Conservation (phyloP, 306 rosid genomes). For the Elaeagnus macrophylla region DNA sequence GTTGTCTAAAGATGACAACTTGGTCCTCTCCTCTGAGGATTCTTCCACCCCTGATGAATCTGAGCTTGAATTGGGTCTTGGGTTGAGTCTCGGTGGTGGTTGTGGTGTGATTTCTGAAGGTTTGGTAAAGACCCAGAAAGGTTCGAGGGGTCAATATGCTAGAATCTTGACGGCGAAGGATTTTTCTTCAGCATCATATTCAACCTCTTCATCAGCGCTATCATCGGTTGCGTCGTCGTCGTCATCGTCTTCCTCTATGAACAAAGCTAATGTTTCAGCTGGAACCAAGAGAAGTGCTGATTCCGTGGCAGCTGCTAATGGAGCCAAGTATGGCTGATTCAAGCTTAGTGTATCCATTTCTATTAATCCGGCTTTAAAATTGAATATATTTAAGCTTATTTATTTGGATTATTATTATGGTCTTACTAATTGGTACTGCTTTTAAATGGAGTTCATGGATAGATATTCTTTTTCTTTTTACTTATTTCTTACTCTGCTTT, state of each 20-base stretch:
- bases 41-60: constrained; percentile 73
- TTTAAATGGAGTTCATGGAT: not conserved
- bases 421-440: too few relatives aligned
- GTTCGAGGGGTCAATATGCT: constrained; percentile 25
- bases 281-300: constrained; percentile 77
- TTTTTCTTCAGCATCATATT: constrained; percentile 30
- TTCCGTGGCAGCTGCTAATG: constrained; percentile 45
- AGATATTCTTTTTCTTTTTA: not conserved
- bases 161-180: constrained; percentile 72
- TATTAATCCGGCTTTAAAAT: not conserved
- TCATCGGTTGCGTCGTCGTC: constrained; percentile 36
- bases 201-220: constrained; percentile 27
- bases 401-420: too few relatives aligned
- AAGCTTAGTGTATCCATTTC: not conserved
- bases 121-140: constrained; percentile 21
- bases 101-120: constrained; percentile 1
- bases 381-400: not conserved
- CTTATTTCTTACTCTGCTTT: not conserved
- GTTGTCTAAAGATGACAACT: constrained; percentile 56
- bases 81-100: constrained; percentile 49
- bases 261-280: constrained; percentile 37
- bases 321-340: constrained; percentile 34
- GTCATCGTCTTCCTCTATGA: constrained; percentile 36
- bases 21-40: constrained; percentile 74
- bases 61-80: constrained; percentile 75